These are phyloP conservation scores for Neofusicoccum ribis DNA, from an alignment of 2,329 filamentous ascomycete genomes.

Conservation along the genomic window DNA sequence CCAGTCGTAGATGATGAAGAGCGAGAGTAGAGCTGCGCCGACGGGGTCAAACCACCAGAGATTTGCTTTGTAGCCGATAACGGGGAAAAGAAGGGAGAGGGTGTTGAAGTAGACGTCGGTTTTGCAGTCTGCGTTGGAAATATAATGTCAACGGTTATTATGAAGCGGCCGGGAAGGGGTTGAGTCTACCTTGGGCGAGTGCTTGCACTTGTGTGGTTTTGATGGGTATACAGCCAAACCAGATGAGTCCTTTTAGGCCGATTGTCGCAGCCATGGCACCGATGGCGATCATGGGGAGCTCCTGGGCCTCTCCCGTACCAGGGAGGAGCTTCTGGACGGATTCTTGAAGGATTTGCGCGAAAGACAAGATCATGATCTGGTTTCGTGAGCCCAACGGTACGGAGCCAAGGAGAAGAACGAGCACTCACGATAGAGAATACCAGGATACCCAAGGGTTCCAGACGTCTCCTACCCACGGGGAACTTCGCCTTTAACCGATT, in stretches of 20 bases:
- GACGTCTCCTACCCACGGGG: slow-evolving; percentile 52
- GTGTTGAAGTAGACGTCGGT: slow-evolving; percentile 67
- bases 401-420: neutral
- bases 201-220: slow-evolving; percentile 66
- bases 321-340: slow-evolving; percentile 60
- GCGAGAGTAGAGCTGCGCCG: slow-evolving; percentile 62
- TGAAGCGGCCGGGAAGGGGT: no score
- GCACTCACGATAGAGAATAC: slow-evolving; percentile 34
- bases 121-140: slow-evolving; percentile 53
- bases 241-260: slow-evolving; percentile 60
- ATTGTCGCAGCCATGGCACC: slow-evolving; percentile 59
- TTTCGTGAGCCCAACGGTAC: neutral
- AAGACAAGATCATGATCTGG: slow-evolving; percentile 59
- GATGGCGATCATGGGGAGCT: slow-evolving; percentile 56
- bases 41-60: slow-evolving; percentile 69
- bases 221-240: slow-evolving; percentile 59
- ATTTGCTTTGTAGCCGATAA: slow-evolving; percentile 59
- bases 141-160: neutral
- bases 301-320: slow-evolving; percentile 48
- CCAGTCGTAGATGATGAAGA: slow-evolving; percentile 72
- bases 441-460: slow-evolving; percentile 63
- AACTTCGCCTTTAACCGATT: slow-evolving; percentile 54
- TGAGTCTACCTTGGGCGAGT: slow-evolving; percentile 51
- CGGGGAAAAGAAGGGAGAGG: slow-evolving; percentile 61
- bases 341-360: slow-evolving; percentile 61